Evolutionary conservation across 2,329 filamentous ascomycete species (phyloP).

Genomic region (Fusarium begoniae): DNA sequence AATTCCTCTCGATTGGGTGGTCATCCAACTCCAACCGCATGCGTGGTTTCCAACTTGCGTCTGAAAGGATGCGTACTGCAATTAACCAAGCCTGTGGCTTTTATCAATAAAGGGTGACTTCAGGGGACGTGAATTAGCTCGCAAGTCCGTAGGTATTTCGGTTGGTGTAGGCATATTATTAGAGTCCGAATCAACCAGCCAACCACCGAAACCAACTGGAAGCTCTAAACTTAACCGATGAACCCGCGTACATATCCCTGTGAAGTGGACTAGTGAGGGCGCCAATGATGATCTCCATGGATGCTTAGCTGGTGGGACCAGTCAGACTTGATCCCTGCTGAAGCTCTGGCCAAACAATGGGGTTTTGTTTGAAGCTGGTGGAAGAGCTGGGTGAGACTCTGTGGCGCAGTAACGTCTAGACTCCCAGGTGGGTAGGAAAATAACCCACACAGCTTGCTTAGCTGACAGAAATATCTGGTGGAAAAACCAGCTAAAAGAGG

Average conservation of each 20-base stretch:
- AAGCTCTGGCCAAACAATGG: conserved; percentile 29
- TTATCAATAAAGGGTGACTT: conserved; percentile 11
- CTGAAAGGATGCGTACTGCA: background rate
- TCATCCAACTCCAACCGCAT: conserved; percentile 17
- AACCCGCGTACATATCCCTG: conserved; percentile 34
- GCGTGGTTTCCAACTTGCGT: conserved; percentile 10
- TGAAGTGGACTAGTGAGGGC: conserved; percentile 10
- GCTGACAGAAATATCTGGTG: too few relatives aligned
- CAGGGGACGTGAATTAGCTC: conserved; percentile 4
- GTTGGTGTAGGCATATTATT: conserved; percentile 4
- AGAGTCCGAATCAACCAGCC: background rate
- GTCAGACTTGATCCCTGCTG: conserved; percentile 23
- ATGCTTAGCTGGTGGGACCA: background rate
- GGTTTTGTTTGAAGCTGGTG: background rate
- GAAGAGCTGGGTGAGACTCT: background rate
- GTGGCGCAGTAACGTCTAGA: conserved; percentile 12
- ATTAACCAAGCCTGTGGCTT: conserved; percentile 8
- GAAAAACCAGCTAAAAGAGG: too few relatives aligned
- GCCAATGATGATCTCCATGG: conserved; percentile 21
- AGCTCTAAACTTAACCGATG: conserved; percentile 28
- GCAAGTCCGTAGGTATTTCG: conserved; percentile 5
- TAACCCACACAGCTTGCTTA: too few relatives aligned
- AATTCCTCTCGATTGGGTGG: conserved; percentile 24
- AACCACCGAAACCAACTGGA: conserved; percentile 13
- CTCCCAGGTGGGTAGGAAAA: background rate